Evolutionary conservation across 306 rosid genomes (phyloP), one percentile per base, ranked within the genome.

Genomic region (Pyrus pyrifolia): DNA sequence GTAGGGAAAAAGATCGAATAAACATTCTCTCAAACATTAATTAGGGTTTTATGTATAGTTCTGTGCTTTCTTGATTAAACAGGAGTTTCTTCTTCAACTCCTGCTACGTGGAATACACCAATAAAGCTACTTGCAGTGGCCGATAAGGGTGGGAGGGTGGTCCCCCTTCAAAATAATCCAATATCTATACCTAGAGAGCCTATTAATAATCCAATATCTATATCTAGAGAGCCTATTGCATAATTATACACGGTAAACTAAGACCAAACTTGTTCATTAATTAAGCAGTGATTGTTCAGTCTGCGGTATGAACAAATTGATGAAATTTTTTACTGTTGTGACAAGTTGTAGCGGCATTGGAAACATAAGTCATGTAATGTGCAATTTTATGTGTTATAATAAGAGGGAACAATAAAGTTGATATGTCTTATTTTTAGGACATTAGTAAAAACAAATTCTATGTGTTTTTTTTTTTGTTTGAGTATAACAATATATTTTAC

Each of bases 121-220:
- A 74, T 77, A 82, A 85, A 88, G 85, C 71, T 78, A 83, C 62
- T 77, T 74, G 55, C 29, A 67, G 67, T 35, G 67, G 67, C 74
- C 66, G 72, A 58, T 70, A 79, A 75, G 68, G 67, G 25, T 46
- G 49, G 15, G 67, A 27, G 35, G 35, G 18, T 64, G 68, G 68
- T 64, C 68, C 68, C 68, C 68, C 25, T 64, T 31, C 11, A 64
- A 64, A 64, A 64, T 64, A 64, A 64, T 17, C 40, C 45, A 62
- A 62, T 3, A 7, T 6, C 67, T 29, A 29, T 12, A 29, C 44
- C 68, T 18, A 64, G 68, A 3, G 1, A 64, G 11, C 17, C n/a
- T 64, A 60, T 12, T 25, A 64, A 64, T 64, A 64, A 64, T 17
- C 40, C 45, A 62, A 62, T 7, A 7, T 6, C 67, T 29, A 29